Base-by-base conservation (phyloP, 2,329 filamentous ascomycete species). In the Juglanconis oblonga region DNA sequence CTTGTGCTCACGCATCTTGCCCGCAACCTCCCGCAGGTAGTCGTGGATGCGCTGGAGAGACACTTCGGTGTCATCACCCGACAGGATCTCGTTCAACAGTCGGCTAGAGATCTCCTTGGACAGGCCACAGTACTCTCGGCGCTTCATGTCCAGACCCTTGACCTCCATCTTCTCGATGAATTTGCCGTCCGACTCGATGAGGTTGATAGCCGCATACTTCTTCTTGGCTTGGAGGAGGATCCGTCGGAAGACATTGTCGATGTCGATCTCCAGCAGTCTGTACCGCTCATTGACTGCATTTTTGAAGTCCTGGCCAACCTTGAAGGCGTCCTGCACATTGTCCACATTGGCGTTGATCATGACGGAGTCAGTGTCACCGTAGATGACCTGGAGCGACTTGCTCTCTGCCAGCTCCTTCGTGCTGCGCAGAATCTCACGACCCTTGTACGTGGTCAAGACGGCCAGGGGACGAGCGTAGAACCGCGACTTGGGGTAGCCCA, bases 281-380 rank as follows among this genome's bases (percentile, higher is more conserved):
- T 99, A 99, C 64, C 89, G 87, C 67, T 97, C 91, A 71, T 99
- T 99, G 76, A 99, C 95, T 31, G 91, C 86, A 68, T 87, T 89
- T 77, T 97, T 98, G 82, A 99, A 98, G 64, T 98, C 92, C 49
- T 92, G 88, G 59, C 95, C 96, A 55, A 99, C 90, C 71, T 90
- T 93, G 68, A 97, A 79, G 1, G 95, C 95, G 69, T 96, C 92
- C 36, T 90, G 87, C 35, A 98, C 90, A 66, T 90, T 96, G 75
- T 97, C 91, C 58, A 95, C 92, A 70, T 98, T 98, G 64, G 95
- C 96, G 71, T 99, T 99, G 80, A 99, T 98, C 95, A 99, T 99
- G 76, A 99, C 95, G 8, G 95, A 99, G 76, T 99, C 95, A 11
- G 95, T 99, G 76, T 99, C 95, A 78, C 95, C 95, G 69, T 99